These are phyloP conservation scores for Blastobotrys parvus DNA, from an alignment of 805 yeast species.

Conservation along the genomic window DNA sequence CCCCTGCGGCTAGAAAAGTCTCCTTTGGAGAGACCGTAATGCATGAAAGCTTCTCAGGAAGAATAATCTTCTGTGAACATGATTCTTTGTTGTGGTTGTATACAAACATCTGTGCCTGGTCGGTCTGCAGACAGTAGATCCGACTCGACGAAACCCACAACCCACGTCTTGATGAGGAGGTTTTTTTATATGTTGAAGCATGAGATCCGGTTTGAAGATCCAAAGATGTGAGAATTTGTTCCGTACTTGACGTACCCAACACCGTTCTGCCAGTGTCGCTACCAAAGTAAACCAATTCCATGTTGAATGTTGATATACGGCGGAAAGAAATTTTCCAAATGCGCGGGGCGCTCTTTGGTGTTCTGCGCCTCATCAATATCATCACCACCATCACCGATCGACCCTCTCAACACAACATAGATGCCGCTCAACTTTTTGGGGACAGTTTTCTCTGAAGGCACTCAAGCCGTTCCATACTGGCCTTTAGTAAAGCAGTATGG, in stretches of 20 bases:
- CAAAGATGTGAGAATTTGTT: constrained; percentile 10
- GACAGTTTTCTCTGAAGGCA: constrained; percentile 62
- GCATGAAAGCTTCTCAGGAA: constrained; percentile 70
- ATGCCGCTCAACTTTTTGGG: constrained; percentile 86
- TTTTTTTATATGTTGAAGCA: constrained; percentile 41
- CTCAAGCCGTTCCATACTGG: constrained; percentile 71
- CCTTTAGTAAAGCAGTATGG: constrained; percentile 44
- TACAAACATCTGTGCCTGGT: constrained; percentile 66
- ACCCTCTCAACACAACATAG: background rate
- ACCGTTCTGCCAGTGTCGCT: constrained; percentile 6
- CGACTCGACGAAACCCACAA: constrained; percentile 43
- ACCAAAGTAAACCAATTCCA: constrained; percentile 8
- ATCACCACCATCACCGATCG: background rate
- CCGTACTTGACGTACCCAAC: background rate
- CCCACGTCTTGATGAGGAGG: constrained; percentile 40
- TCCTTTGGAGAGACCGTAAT: constrained; percentile 38
- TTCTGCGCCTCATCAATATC: background rate
- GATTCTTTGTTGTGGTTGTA: constrained; percentile 61
- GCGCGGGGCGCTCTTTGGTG: too few species aligned
- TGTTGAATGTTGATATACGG: background rate
- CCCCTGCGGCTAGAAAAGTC: constrained; percentile 55
- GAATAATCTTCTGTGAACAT: constrained; percentile 69
- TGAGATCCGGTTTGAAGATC: constrained; percentile 36
- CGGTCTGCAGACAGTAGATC: constrained; percentile 57
- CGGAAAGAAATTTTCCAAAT: background rate